Evolutionary conservation across 305 asterid genomes (phyloP).

Genomic region (Solanum hybrid): DNA sequence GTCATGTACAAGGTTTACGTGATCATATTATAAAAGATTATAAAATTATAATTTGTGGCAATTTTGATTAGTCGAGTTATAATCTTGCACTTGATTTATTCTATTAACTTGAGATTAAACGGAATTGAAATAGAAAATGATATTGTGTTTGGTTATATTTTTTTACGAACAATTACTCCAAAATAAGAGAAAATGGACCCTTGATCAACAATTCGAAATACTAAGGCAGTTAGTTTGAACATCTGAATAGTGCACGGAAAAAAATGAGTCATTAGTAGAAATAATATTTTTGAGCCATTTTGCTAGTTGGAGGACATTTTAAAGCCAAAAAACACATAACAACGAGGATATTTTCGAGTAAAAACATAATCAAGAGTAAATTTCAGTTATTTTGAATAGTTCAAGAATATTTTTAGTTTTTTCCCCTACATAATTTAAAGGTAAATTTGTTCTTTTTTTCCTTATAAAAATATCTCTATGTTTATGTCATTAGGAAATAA

Average conservation of each 20-base stretch:
- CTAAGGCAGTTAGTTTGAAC: background rate
- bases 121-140: background rate
- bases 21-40: background rate
- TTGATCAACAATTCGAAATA: background rate
- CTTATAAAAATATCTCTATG: background rate
- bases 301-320: background rate
- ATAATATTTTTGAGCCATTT: background rate
- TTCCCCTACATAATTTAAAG: background rate
- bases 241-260: background rate
- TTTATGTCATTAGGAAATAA: background rate
- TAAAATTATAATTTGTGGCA: background rate
- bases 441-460: background rate
- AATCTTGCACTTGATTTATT: background rate
- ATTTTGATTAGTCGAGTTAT: background rate
- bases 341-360: background rate
- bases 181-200: background rate
- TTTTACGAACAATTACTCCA: background rate
- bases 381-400: background rate
- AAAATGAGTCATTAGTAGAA: background rate
- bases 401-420: background rate
- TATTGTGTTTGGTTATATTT: background rate
- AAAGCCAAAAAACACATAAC: background rate
- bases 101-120: background rate
- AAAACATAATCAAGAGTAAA: background rate
- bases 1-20: background rate